Evolutionary conservation across 192 early-diverging fungal species (phyloP).

Genomic region (Spizellomyces punctatus): DNA sequence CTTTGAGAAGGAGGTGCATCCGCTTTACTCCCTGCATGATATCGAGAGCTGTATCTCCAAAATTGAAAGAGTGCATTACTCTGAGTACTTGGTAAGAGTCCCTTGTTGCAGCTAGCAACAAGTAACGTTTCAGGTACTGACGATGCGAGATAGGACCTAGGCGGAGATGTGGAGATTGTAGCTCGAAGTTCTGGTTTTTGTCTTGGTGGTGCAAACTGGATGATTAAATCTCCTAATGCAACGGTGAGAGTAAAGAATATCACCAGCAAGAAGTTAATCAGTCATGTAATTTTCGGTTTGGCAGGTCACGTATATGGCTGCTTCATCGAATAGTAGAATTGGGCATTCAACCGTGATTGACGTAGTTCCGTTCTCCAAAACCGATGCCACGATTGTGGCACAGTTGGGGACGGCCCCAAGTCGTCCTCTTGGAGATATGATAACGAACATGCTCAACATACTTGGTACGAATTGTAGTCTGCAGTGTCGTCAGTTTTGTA

Average conservation of each 20-base stretch:
- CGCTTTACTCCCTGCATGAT: slow-evolving; percentile 60
- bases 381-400: slow-evolving; percentile 21
- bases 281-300: background rate
- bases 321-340: slow-evolving; percentile 22
- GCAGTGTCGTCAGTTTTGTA: background rate
- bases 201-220: slow-evolving; percentile 34
- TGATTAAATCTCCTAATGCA: slow-evolving; percentile 16
- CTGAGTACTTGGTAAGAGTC: slow-evolving; percentile 52
- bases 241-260: slow-evolving; percentile 5
- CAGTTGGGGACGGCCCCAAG: slow-evolving; percentile 1
- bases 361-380: background rate
- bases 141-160: background rate
- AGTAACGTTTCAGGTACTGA: background rate
- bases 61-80: slow-evolving; percentile 59
- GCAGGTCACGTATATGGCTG: slow-evolving; percentile 21
- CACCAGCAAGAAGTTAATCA: background rate
- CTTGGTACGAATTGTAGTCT: background rate
- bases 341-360: slow-evolving; percentile 32
- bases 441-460: slow-evolving; percentile 9
- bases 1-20: slow-evolving; percentile 34
- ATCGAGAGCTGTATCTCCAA: slow-evolving; percentile 61
- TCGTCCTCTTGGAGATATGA: background rate
- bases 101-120: background rate
- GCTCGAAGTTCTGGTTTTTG: slow-evolving; percentile 32
- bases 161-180: slow-evolving; percentile 6